Base-by-base conservation (phyloP, 495 filamentous ascomycete species). In the Aspergillus cristatus region DNA sequence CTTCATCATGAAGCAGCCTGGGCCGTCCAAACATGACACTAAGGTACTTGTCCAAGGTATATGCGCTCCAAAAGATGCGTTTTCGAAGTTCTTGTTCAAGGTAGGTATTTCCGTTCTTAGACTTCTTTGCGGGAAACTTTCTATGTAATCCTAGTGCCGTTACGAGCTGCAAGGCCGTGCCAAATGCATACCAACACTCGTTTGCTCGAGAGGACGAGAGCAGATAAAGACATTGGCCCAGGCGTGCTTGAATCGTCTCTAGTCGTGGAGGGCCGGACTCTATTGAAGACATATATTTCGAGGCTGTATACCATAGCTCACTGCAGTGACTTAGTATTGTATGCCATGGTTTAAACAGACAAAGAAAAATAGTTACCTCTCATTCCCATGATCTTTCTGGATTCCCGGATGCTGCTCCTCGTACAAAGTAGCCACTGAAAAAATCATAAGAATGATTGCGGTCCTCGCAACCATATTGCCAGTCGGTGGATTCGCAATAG, bases 31-130 rank as follows among this genome's bases (percentile, higher is more conserved):
- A 65, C 47, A 75, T 64, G 30, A 71, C 57, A 38, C 68, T 71
- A n/a, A 78, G 54, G 42, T 78, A 72, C 45, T 69, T 74, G 48
- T 78, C 75, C 11, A 78, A 43, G 17, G 67, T 66, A 43, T 73
- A 75, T 1, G 63, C 68, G 25, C 68, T 67, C 74, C 74, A 78
- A 17, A 79, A 75, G 4, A 71, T 68, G 3, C 75, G 68, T 39
- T 73, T 76, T 6, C 63, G 61, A 1, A 67, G 42, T 24, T 68
- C 62, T 33, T 61, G 40, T 36, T 68, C 62, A 14, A 67, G 37
- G 37, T 58, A 62, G 3, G 56, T 51, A 15, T 43, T 52, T 14
- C 53, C 54, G 3, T 50, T 57, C 28, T 55, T 61, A 6, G 49
- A 50, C 1, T 47, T 28, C 30, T 62, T 67, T 8, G 53, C 49